Conservation (phyloP, 257 asterid genomes). For the Ilex asprella region DNA sequence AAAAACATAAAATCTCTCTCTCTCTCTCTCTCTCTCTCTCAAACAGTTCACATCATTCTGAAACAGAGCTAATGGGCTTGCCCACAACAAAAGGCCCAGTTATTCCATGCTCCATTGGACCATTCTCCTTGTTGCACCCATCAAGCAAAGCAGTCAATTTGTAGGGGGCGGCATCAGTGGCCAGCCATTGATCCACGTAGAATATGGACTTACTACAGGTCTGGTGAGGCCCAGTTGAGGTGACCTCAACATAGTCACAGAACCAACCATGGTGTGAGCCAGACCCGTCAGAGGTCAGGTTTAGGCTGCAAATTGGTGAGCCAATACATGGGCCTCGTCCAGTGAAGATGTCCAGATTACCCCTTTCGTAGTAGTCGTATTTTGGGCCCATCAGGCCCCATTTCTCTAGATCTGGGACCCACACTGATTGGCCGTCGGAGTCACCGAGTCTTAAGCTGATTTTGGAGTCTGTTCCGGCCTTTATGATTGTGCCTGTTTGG, state of each 20-base stretch:
- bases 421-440: slow-evolving; percentile 21
- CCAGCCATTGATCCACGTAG: slow-evolving; percentile 49
- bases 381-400: slow-evolving; percentile 59
- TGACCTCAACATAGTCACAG: slow-evolving; percentile 23
- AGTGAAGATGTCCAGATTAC: slow-evolving; percentile 39
- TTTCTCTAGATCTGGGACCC: slow-evolving; percentile 36
- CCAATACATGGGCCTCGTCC: slow-evolving; percentile 44
- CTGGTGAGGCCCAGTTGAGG: slow-evolving; percentile 40
- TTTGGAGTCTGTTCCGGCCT: slow-evolving; percentile 48
- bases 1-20: no score
- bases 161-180: slow-evolving; percentile 37
- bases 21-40: background rate
- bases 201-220: slow-evolving; percentile 42
- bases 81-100: slow-evolving; percentile 25
- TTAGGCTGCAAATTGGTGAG: slow-evolving; percentile 45
- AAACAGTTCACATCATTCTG: background rate
- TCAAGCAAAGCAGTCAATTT: slow-evolving; percentile 30
- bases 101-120: background rate
- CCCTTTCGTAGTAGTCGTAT: slow-evolving; percentile 51
- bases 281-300: slow-evolving; percentile 37
- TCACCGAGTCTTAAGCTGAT: slow-evolving; percentile 42
- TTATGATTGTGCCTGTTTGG: slow-evolving; percentile 38
- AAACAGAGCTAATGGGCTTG: slow-evolving; percentile 15
- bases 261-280: slow-evolving; percentile 39
- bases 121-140: slow-evolving; percentile 21